Evolutionary conservation across 306 rosid species (phyloP), one percentile per base, ranked within the genome.

Genomic region (Urtica urens): DNA sequence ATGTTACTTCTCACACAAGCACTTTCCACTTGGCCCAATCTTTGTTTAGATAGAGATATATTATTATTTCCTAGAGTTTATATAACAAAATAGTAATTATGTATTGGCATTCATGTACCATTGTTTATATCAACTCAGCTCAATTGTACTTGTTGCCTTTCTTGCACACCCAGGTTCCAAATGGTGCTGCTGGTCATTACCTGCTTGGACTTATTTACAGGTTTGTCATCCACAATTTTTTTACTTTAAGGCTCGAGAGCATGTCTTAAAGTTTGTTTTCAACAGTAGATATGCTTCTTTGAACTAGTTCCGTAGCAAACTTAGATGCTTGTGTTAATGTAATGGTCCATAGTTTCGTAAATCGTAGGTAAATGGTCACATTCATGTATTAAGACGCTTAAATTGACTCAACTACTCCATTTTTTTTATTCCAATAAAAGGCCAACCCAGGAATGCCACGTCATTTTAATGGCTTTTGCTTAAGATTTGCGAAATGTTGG

Each of bases 161-260:
- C 59, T 52, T 58, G 53, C 61, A 53, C 42, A 4, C 64, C 68
- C 72, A 90, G 97, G 78, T 90, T 74, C 95, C 97, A 35, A 90
- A 90, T 57, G 97, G 95, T 39, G 90, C 97, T 44, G 92, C 97
- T 42, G 97, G 97, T 62, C 95, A 90, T 69, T 79, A 78, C 80
- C 92, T 90, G 21, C 74, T 90, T 40, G 97, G 95, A 67, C 80
- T 81, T 47, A 66, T 90, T 67, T 90, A 79, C 88, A 90, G 97
- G 97, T 90, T 67, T 55, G 65, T 53, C 25, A 28, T 49, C 62
- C 55, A 24, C 40, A 57, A 23, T 43, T 22, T 31, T 57, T 16
- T 51, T 21, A 26, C 17, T 29, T 31, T 37, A 7, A 17, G 11
- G 31, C 16, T 16, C 3, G 8, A n/a, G 18, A 19, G n/a, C 53